Evolutionary conservation across 495 filamentous ascomycete species (phyloP).

Genomic region (Pyrenopolyporus hunteri): DNA sequence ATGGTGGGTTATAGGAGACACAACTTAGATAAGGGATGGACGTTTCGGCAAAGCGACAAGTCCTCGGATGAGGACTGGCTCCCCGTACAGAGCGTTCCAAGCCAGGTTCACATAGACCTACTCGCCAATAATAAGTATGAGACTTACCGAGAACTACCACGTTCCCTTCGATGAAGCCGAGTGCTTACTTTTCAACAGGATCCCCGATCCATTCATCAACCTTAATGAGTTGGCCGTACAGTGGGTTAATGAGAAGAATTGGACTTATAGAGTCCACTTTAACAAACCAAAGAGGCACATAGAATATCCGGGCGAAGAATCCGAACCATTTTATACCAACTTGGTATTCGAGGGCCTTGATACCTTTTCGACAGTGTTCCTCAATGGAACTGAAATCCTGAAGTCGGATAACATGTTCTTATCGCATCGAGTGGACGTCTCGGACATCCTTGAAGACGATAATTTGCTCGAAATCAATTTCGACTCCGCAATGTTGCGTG

Average conservation of each 20-base stretch:
- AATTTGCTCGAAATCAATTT: conserved; percentile 52
- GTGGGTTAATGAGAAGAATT: conserved; percentile 75
- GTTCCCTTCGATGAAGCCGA: background rate
- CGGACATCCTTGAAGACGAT: conserved; percentile 29
- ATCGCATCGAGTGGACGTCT: conserved; percentile 56
- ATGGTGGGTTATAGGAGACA: conserved; percentile 33
- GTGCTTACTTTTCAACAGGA: conserved; percentile 41
- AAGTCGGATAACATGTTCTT: conserved; percentile 70
- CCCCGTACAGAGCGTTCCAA: conserved; percentile 36
- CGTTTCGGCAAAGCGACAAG: conserved; percentile 29
- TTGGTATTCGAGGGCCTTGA: conserved; percentile 70
- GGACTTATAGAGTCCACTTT: conserved; percentile 57
- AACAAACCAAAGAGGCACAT: conserved; percentile 60
- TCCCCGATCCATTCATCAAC: conserved; percentile 67
- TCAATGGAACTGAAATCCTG: conserved; percentile 62
- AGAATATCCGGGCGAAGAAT: conserved; percentile 40
- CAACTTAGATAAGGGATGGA: conserved; percentile 32
- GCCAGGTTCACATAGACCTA: conserved; percentile 40
- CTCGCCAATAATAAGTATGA: conserved; percentile 40
- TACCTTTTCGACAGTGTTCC: conserved; percentile 65
- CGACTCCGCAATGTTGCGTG: conserved; percentile 48
- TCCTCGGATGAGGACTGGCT: conserved; percentile 32
- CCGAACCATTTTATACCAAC: conserved; percentile 45
- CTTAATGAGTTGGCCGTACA: conserved; percentile 70
- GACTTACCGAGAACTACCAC: background rate